Percentiles rank a stretch among this genome's conserved stretches.
These are phyloP conservation scores for Rasamsonia emersonii DNA, from an alignment of 2,329 filamentous ascomycete genomes.

Conservation along the genomic window DNA sequence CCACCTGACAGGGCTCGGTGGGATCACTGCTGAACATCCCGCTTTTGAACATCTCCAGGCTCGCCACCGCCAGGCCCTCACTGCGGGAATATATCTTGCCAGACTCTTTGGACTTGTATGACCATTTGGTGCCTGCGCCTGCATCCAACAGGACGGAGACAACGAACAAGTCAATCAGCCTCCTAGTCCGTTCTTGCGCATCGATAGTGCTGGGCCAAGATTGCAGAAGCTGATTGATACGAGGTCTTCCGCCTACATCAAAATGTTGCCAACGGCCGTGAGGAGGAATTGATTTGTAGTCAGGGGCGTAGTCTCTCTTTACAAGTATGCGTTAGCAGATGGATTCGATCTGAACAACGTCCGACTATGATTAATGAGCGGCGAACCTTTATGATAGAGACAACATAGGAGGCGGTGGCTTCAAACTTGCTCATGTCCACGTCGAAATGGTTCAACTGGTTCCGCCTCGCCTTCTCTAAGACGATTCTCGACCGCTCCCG, in stretches of 20 bases:
- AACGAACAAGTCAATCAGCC: constrained; percentile 54
- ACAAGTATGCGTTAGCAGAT: constrained; percentile 5
- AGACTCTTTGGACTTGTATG: constrained; percentile 85
- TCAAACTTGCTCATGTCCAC: constrained; percentile 78
- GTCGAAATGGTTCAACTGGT: constrained; percentile 76
- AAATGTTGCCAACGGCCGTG: constrained; percentile 63
- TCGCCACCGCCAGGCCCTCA: constrained; percentile 74
- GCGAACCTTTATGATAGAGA: constrained; percentile 87
- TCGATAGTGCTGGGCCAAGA: constrained; percentile 40
- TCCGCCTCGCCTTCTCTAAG: constrained; percentile 65
- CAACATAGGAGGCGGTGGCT: constrained; percentile 76
- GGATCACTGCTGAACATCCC: constrained; percentile 80
- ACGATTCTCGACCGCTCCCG: constrained; percentile 69
- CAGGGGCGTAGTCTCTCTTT: constrained; percentile 61
- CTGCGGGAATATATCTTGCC: constrained; percentile 74
- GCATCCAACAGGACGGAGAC: constrained; percentile 55
- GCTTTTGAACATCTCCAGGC: constrained; percentile 85
- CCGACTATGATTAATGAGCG: constrained; percentile 2
- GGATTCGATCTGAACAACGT: too few relatives aligned
- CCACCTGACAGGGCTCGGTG: constrained; percentile 78
- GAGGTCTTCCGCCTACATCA: constrained; percentile 46
- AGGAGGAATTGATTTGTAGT: constrained; percentile 68
- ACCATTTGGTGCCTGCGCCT: constrained; percentile 83
- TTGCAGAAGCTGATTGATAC: constrained; percentile 38
- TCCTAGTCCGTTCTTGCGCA: constrained; percentile 41